Evolutionary conservation across 768 basidiomycete genomes (phyloP).

Genomic region (Auriscalpium orientale): DNA sequence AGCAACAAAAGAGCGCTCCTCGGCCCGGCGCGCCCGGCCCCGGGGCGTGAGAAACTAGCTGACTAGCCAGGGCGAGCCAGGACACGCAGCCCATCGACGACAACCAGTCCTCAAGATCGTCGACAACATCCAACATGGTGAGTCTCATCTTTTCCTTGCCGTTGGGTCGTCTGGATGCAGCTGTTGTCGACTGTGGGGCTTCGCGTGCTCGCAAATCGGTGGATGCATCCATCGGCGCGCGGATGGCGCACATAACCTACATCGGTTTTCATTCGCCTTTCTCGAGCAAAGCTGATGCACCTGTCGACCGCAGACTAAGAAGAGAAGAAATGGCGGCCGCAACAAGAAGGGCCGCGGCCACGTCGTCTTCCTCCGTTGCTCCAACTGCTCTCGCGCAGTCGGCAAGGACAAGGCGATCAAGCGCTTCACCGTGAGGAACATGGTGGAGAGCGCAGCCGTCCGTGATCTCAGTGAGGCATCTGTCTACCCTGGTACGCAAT

Average conservation of each 20-base stretch:
- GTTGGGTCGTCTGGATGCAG: neutral
- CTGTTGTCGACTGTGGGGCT: neutral
- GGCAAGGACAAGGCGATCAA: slow-evolving; percentile 99
- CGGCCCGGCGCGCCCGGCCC: no score
- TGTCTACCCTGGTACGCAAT: slow-evolving; percentile 74
- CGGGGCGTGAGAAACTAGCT: slow-evolving; percentile 5
- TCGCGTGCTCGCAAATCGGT: slow-evolving; percentile 11
- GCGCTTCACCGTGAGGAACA: slow-evolving; percentile 98
- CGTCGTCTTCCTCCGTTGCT: slow-evolving; percentile 91
- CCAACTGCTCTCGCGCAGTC: slow-evolving; percentile 98
- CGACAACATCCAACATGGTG: slow-evolving; percentile 29
- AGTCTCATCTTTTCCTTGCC: slow-evolving; percentile 15
- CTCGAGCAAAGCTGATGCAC: slow-evolving; percentile 13
- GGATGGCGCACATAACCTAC: slow-evolving; percentile 19
- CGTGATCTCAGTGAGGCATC: slow-evolving; percentile 95
- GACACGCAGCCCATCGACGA: slow-evolving; percentile 9
- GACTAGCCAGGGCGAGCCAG: neutral
- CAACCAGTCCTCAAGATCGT: slow-evolving; percentile 23
- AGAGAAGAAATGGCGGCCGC: slow-evolving; percentile 98
- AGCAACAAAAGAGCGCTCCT: neutral
- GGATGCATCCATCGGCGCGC: slow-evolving; percentile 22
- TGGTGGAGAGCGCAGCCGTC: slow-evolving; percentile 98
- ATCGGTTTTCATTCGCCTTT: neutral
- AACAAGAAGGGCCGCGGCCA: slow-evolving; percentile 99
- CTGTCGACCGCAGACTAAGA: slow-evolving; percentile 69